A percentile compares a stretch with the other conserved stretches of the same genome.
phyloP scores from a whole-genome alignment of 2,329 filamentous ascomycete species.

The Periconia macrospinosa region DNA sequence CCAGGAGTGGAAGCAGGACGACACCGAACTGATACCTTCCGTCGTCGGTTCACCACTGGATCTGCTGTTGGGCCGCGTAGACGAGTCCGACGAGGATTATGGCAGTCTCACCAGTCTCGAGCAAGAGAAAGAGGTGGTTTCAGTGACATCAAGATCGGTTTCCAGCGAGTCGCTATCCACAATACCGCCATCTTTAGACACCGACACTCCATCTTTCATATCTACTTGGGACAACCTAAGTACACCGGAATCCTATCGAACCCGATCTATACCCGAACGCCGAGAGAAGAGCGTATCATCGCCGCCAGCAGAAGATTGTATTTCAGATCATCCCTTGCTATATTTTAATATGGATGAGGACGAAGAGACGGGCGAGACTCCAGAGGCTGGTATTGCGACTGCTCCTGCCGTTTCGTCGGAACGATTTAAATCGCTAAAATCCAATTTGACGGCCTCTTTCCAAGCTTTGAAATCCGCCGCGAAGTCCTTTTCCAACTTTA shows the following conservation, averaged over 20 bases:
- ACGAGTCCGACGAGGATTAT: conserved; percentile 47
- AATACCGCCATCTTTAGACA: conserved; percentile 46
- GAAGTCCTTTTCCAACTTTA: conserved; percentile 63
- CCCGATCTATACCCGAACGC: conserved; percentile 37
- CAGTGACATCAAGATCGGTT: conserved; percentile 52
- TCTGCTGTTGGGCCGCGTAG: conserved; percentile 58
- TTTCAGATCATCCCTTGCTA: conserved; percentile 60
- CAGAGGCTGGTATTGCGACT: conserved; percentile 25
- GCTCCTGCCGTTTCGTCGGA: conserved; percentile 27
- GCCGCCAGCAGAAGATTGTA: conserved; percentile 56
- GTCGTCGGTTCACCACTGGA: conserved; percentile 54
- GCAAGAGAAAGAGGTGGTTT: conserved; percentile 45
- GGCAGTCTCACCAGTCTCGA: conserved; percentile 49
- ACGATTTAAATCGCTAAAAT: conserved; percentile 59
- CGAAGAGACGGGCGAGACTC: conserved; percentile 34
- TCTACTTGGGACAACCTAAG: conserved; percentile 45
- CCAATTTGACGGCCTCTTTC: conserved; percentile 65
- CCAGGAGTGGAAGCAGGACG: conserved; percentile 57
- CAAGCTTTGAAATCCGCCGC: conserved; percentile 64
- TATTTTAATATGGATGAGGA: conserved; percentile 40
- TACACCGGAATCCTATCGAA: conserved; percentile 35
- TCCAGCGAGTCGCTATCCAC: conserved; percentile 63
- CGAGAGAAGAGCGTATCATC: conserved; percentile 52
- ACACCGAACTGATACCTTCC: conserved; percentile 40
- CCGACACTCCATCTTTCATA: conserved; percentile 50